phyloP scores from a whole-genome alignment of 371 early-diverging fungal species.

The Fennellomyces sp. region DNA sequence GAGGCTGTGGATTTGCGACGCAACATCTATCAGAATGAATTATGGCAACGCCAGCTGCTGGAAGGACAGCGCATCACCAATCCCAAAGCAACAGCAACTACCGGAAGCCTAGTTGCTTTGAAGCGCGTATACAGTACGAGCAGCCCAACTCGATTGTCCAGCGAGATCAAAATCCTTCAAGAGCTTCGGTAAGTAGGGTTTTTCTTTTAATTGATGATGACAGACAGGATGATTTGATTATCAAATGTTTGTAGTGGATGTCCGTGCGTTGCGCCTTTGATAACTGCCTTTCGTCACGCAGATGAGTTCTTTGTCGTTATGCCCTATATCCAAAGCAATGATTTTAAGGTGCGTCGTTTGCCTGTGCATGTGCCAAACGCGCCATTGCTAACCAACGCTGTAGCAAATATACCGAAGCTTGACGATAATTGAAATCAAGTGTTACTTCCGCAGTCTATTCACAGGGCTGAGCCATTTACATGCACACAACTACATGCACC shows the following conservation, averaged over 20 bases:
- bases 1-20: slow-evolving; percentile 85
- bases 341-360: slow-evolving; percentile 73
- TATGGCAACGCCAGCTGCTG: slow-evolving; percentile 48
- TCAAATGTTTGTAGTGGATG: slow-evolving; percentile 25
- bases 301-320: slow-evolving; percentile 90
- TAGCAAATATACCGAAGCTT: slow-evolving; percentile 63
- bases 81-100: slow-evolving; percentile 9
- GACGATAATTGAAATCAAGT: slow-evolving; percentile 74
- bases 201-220: not conserved
- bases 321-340: slow-evolving; percentile 88
- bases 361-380: not conserved
- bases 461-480: slow-evolving; percentile 79
- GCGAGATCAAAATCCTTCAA: slow-evolving; percentile 85
- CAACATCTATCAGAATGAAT: slow-evolving; percentile 66
- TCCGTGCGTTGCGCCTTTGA: slow-evolving; percentile 72
- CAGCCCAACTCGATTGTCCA: slow-evolving; percentile 83
- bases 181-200: slow-evolving; percentile 64
- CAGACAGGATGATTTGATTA: not conserved
- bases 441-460: slow-evolving; percentile 84
- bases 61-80: slow-evolving; percentile 8
- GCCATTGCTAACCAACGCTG: not conserved
- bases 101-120: slow-evolving; percentile 71
- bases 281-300: slow-evolving; percentile 79
- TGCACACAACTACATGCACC: slow-evolving; percentile 73
- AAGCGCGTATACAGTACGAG: slow-evolving; percentile 93